These are phyloP conservation scores for Neckera pumila DNA, from an alignment of 225 moss, liverwort and hornwort species.

Conservation along the genomic window DNA sequence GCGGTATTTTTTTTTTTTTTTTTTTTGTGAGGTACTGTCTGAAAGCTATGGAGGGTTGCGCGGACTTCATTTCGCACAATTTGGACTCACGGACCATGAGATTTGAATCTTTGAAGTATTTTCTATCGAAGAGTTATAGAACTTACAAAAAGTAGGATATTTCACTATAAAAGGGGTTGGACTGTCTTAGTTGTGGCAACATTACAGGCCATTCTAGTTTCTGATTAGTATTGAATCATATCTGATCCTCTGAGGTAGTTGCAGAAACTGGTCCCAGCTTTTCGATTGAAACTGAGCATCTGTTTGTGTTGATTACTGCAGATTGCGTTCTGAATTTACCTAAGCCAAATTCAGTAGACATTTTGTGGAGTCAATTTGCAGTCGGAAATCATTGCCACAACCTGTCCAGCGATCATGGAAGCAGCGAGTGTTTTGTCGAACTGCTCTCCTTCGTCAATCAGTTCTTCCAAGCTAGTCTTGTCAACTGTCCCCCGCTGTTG, in stretches of 20 bases:
- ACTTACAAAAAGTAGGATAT: neutral
- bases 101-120: neutral
- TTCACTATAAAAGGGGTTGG: neutral
- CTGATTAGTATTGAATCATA: neutral
- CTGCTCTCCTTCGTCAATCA: constrained; percentile 3
- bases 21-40: neutral
- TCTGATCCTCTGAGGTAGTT: neutral
- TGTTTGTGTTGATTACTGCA: neutral
- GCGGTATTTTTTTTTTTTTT: neutral
- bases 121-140: neutral
- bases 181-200: neutral
- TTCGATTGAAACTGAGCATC: neutral
- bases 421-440: constrained; percentile 7
- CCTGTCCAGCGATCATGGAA: constrained; percentile 9
- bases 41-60: neutral
- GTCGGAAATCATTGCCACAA: neutral
- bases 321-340: neutral
- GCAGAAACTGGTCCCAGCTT: neutral
- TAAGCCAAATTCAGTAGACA: neutral
- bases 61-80: neutral
- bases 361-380: neutral
- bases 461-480: neutral
- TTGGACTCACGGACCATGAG: neutral
- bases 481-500: neutral
- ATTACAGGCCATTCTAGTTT: neutral